Evolutionary conservation across 2,329 filamentous ascomycete genomes (phyloP).

Genomic region (Septoria petroselini): DNA sequence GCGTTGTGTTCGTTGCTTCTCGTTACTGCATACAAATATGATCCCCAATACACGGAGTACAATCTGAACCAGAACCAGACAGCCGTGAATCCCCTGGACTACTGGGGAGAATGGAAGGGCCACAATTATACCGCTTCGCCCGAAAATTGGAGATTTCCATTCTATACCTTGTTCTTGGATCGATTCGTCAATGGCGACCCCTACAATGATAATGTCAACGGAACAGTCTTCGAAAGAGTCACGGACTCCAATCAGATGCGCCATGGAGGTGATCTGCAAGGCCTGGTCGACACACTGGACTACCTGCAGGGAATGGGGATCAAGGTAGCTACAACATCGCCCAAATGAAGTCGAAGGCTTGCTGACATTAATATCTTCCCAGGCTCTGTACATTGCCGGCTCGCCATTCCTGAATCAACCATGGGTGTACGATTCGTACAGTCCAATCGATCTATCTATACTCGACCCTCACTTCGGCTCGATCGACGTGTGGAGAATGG

Average conservation of each 20-base stretch:
- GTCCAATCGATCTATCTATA: constrained; percentile 55
- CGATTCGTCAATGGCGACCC: constrained; percentile 64
- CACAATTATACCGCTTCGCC: constrained; percentile 56
- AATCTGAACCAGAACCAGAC: constrained; percentile 59
- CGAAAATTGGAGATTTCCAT: constrained; percentile 60
- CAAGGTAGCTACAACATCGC: constrained; percentile 14
- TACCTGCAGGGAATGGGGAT: constrained; percentile 63
- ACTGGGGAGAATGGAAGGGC: constrained; percentile 53
- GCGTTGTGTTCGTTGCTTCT: constrained; percentile 6
- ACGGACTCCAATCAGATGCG: constrained; percentile 58
- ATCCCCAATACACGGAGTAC: constrained; percentile 49
- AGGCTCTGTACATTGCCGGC: constrained; percentile 61
- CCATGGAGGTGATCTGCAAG: constrained; percentile 58
- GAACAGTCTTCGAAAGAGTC: constrained; percentile 60
- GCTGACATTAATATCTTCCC: background rate
- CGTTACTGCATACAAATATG: constrained; percentile 38
- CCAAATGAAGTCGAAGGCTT: background rate
- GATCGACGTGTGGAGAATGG: constrained; percentile 55
- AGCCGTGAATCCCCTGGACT: constrained; percentile 55
- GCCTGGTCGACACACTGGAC: constrained; percentile 59
- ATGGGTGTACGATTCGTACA: constrained; percentile 60
- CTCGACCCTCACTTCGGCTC: constrained; percentile 61
- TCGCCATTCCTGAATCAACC: constrained; percentile 61
- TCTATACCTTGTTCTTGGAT: constrained; percentile 63
- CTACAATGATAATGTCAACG: constrained; percentile 60